phyloP scores from a whole-genome alignment of 2,329 filamentous ascomycete genomes.

The Zymoseptoria passerinii region DNA sequence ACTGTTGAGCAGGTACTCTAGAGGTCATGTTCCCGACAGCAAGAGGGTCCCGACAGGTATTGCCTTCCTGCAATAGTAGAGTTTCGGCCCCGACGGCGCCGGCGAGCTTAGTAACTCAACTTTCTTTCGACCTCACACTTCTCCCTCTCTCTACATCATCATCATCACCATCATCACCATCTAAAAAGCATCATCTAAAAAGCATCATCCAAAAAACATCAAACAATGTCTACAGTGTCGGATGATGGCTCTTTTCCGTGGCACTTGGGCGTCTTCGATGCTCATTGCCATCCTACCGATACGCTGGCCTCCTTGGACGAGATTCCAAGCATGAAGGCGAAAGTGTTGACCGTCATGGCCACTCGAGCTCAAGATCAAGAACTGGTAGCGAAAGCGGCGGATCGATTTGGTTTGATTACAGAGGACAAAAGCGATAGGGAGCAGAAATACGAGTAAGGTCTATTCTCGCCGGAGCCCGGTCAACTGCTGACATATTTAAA shows the following conservation, averaged over 20 bases:
- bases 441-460: background rate
- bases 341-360: conserved; percentile 64
- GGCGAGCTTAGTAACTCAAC: background rate
- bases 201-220: no score
- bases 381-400: conserved; percentile 57
- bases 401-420: conserved; percentile 42
- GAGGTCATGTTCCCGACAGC: background rate
- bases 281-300: conserved; percentile 79
- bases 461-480: conserved; percentile 5
- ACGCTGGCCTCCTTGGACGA: conserved; percentile 54
- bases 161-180: background rate
- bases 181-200: no score
- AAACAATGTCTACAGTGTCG: conserved; percentile 11
- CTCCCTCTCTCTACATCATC: background rate
- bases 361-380: conserved; percentile 68
- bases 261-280: conserved; percentile 64
- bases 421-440: conserved; percentile 11
- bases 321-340: conserved; percentile 58
- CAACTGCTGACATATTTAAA: conserved; percentile 2
- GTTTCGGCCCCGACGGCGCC: background rate
- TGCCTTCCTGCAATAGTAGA: background rate
- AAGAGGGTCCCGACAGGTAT: background rate
- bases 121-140: background rate
- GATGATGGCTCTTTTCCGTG: conserved; percentile 48
- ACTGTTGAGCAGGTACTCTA: background rate